These are phyloP conservation scores for Triticum monococcum DNA, from an alignment of 176 grass and related monocot species.

Conservation along the genomic window DNA sequence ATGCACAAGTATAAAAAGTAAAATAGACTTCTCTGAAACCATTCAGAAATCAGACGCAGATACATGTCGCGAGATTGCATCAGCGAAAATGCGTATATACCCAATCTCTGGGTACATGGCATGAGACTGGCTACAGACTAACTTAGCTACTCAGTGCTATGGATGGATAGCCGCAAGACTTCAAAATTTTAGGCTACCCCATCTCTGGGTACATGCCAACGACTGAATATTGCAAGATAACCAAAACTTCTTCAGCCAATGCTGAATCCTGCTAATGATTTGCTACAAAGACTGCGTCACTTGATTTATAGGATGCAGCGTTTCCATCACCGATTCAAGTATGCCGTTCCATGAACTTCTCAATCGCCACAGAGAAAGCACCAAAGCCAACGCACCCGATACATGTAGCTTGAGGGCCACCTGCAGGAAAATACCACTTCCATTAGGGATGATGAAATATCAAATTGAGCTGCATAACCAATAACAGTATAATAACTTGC, in stretches of 20 bases:
- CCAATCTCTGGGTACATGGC: too few relatives aligned
- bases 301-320: background rate
- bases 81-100: too few relatives aligned
- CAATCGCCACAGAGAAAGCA: slow-evolving; percentile 82
- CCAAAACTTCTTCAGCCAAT: background rate
- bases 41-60: too few relatives aligned
- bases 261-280: slow-evolving; percentile 11
- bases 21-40: too few relatives aligned
- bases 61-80: too few relatives aligned
- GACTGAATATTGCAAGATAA: slow-evolving; percentile 13
- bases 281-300: slow-evolving; percentile 26
- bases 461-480: background rate
- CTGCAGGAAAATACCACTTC: slow-evolving; percentile 46
- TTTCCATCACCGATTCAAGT: slow-evolving; percentile 35
- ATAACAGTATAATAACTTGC: background rate
- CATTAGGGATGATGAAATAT: slow-evolving; percentile 10
- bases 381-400: slow-evolving; percentile 86
- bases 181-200: background rate
- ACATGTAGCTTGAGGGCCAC: slow-evolving; percentile 89
- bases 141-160: background rate
- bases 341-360: slow-evolving; percentile 91
- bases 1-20: too few relatives aligned
- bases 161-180: background rate
- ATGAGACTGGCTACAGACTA: background rate
- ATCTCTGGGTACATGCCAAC: slow-evolving; percentile 8